Percentiles rank a stretch among this genome's conserved stretches.
phyloP scores from a whole-genome alignment of 73 alveolate species.

The Stentor coeruleus region DNA sequence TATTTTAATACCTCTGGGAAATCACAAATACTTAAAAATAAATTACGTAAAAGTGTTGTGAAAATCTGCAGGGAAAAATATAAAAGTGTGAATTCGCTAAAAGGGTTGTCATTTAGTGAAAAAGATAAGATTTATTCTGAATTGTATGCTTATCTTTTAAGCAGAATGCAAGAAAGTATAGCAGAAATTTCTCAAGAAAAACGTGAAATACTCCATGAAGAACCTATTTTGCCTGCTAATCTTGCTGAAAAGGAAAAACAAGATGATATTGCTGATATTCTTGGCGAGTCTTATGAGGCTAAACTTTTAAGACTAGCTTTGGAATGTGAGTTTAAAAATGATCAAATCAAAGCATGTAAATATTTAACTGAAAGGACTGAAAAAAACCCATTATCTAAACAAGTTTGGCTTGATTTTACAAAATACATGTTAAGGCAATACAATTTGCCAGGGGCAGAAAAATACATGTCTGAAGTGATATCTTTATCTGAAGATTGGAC shows the following conservation, averaged over 20 bases:
- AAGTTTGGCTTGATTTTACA: conserved; percentile 55
- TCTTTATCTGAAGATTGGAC: conserved; percentile 39
- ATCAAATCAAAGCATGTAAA: conserved; percentile 68
- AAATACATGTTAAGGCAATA: conserved; percentile 59
- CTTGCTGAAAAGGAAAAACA: conserved; percentile 79
- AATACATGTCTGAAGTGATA: conserved; percentile 58
- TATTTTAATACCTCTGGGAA: conserved; percentile 93
- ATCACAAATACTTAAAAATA: conserved; percentile 92
- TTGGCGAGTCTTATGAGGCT: conserved; percentile 76
- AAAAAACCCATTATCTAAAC: conserved; percentile 64
- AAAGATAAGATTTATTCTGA: conserved; percentile 91
- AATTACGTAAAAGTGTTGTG: conserved; percentile 93
- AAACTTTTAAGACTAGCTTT: conserved; percentile 76
- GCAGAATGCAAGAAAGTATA: conserved; percentile 76
- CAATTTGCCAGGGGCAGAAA: conserved; percentile 63
- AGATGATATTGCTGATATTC: conserved; percentile 48
- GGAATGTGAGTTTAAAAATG: conserved; percentile 86
- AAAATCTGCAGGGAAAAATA: conserved; percentile 91
- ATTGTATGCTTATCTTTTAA: conserved; percentile 87
- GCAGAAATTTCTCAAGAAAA: conserved; percentile 62
- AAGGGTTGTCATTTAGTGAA: conserved; percentile 82
- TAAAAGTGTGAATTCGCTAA: conserved; percentile 78
- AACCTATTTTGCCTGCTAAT: conserved; percentile 64
- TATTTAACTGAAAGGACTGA: conserved; percentile 57
- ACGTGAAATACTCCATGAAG: conserved; percentile 88